Percentiles rank a stretch among this genome's conserved stretches.
Conservation (phyloP, 2,329 filamentous ascomycete genomes). For the Passalora sequoiae region DNA sequence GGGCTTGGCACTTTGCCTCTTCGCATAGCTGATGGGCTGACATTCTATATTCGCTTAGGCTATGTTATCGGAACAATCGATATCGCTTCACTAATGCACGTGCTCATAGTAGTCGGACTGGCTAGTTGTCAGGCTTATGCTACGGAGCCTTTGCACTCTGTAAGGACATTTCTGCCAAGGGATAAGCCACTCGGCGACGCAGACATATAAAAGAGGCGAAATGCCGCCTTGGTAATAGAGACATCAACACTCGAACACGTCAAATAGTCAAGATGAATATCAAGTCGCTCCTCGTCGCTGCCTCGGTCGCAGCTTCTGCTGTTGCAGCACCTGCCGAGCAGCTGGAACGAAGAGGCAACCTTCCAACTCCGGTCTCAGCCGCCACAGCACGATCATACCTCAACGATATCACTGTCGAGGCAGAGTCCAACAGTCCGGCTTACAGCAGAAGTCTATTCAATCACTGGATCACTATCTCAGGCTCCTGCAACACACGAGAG, state of each 20-base stretch:
- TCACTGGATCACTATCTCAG: conserved; percentile 62
- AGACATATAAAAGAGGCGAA: conserved; percentile 1
- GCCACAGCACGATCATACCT: conserved; percentile 29
- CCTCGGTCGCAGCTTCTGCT: conserved; percentile 19
- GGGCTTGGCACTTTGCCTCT: conserved; percentile 12
- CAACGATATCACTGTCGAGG: conserved; percentile 24
- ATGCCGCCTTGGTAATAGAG: not conserved
- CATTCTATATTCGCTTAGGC: conserved; percentile 6
- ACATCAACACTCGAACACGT: not conserved
- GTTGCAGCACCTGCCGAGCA: conserved; percentile 24
- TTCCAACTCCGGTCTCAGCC: conserved; percentile 28
- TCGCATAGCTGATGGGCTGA: not conserved
- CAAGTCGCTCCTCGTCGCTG: conserved; percentile 18
- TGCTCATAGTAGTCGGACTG: conserved; percentile 7
- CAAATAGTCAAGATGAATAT: conserved; percentile 20
- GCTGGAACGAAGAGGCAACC: conserved; percentile 24
- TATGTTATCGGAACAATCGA: conserved; percentile 11
- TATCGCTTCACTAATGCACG: conserved; percentile 17
- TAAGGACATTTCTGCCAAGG: not conserved
- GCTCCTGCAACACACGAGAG: conserved; percentile 54
- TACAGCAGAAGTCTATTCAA: conserved; percentile 67
- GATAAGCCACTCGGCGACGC: not conserved
- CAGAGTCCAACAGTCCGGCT: conserved; percentile 32
- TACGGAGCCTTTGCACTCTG: conserved; percentile 2
- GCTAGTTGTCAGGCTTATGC: conserved; percentile 1